A percentile compares a stretch with the other conserved stretches of the same genome.
Conservation (phyloP, 2,329 filamentous ascomycete species). For the Coniochaeta sp. region DNA sequence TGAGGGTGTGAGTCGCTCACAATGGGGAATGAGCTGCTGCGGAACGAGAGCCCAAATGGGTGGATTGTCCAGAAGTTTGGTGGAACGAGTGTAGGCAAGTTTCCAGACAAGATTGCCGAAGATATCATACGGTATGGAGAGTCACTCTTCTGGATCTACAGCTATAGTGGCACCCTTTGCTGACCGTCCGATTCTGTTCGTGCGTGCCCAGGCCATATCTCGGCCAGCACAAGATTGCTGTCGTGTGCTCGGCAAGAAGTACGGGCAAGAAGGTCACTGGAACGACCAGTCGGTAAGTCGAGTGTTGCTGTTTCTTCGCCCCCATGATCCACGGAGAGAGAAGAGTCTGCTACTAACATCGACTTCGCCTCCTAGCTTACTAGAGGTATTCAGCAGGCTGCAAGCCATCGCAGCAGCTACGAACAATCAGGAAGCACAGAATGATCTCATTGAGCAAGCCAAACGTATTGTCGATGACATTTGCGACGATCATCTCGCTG, state of each 20-base stretch:
- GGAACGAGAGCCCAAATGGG: constrained; percentile 29
- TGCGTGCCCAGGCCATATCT: constrained; percentile 45
- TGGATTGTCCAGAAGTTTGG: constrained; percentile 96
- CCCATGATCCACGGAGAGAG: neutral
- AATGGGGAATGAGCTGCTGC: constrained; percentile 16
- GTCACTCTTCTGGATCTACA: neutral
- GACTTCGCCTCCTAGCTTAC: constrained; percentile 27
- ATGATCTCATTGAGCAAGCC: constrained; percentile 55
- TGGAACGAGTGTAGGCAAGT: constrained; percentile 93
- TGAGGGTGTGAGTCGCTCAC: constrained; percentile 2
- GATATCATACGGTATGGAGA: constrained; percentile 57
- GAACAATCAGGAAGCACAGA: constrained; percentile 44
- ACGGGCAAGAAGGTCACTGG: constrained; percentile 91
- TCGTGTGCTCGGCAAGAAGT: constrained; percentile 93
- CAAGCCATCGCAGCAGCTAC: constrained; percentile 44
- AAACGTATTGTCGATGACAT: constrained; percentile 73
- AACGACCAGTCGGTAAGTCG: constrained; percentile 83
- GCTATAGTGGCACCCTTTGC: neutral
- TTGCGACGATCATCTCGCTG: constrained; percentile 70
- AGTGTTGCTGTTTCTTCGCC: constrained; percentile 1
- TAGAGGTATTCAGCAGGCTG: constrained; percentile 54
- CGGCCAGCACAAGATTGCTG: constrained; percentile 66
- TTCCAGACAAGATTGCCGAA: constrained; percentile 66
- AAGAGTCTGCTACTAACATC: neutral
- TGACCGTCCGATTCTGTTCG: neutral